A percentile compares a stretch with the other conserved stretches of the same genome.
Evolutionary conservation across 495 filamentous ascomycete genomes (phyloP).

Genomic region (Lophiostoma macrostomum): DNA sequence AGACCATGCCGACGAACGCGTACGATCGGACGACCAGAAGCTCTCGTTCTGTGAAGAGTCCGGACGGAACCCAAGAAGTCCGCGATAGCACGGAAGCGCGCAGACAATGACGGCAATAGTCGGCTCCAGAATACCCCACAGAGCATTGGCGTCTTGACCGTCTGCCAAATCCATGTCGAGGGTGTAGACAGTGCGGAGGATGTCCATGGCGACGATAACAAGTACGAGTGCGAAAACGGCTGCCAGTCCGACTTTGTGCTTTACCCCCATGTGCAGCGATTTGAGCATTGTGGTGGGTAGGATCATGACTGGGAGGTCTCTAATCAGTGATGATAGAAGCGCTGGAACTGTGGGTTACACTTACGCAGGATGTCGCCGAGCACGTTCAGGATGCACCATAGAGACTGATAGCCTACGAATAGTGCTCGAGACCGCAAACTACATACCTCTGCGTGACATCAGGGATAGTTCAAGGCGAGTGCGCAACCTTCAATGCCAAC

Average conservation of each 20-base stretch:
- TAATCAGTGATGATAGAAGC: neutral
- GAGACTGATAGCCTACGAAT: neutral
- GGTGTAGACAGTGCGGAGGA: slow-evolving; percentile 1
- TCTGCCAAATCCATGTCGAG: neutral
- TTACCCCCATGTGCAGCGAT: neutral
- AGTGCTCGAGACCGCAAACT: neutral
- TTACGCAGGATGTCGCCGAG: slow-evolving; percentile 2
- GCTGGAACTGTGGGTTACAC: neutral
- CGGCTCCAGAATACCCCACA: slow-evolving; percentile 6
- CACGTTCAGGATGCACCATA: slow-evolving; percentile 1
- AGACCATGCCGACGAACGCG: too few relatives aligned
- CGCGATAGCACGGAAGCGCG: slow-evolving; percentile 8
- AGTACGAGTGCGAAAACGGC: neutral
- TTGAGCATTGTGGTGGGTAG: slow-evolving; percentile 2
- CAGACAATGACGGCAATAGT: slow-evolving; percentile 12
- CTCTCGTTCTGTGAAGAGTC: too few relatives aligned
- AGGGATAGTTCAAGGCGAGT: neutral
- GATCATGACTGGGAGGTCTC: neutral
- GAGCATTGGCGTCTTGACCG: neutral
- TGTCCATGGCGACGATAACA: neutral
- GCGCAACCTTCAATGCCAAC: too few relatives aligned
- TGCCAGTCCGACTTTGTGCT: slow-evolving; percentile 9
- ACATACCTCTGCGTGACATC: neutral
- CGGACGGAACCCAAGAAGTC: too few relatives aligned
- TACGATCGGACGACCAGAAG: too few relatives aligned